Evolutionary conservation across 805 yeast species (phyloP).

Genomic region (Saccharomyces paradoxus): DNA sequence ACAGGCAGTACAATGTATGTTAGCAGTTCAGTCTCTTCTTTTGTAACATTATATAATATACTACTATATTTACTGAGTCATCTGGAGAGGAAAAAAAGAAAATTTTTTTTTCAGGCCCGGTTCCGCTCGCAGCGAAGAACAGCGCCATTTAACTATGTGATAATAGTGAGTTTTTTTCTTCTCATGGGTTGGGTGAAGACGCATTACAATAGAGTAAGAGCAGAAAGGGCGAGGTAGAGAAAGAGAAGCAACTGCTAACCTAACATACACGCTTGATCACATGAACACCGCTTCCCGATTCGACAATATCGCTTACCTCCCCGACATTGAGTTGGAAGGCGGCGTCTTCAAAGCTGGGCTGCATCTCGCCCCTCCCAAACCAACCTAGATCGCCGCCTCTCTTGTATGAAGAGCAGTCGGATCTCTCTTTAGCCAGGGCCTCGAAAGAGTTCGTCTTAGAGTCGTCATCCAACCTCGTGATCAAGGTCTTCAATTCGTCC

Average conservation of each 20-base stretch:
- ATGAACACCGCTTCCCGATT: conserved; percentile 87
- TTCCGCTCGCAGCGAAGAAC: not conserved
- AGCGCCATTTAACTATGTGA: not conserved
- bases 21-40: not conserved
- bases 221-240: not conserved
- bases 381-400: conserved; percentile 89
- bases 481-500: conserved; percentile 52
- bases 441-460: conserved; percentile 39
- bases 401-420: conserved; percentile 81
- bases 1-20: not conserved
- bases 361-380: conserved; percentile 90
- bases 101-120: not conserved
- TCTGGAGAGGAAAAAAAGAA: not conserved
- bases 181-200: not conserved
- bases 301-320: conserved; percentile 74
- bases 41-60: not conserved
- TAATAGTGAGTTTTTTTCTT: not conserved
- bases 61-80: not conserved
- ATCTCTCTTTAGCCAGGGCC: conserved; percentile 70
- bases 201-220: not conserved
- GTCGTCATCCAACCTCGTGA: conserved; percentile 3
- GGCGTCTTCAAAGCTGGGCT: conserved; percentile 85
- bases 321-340: conserved; percentile 77
- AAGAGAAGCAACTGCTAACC: not conserved
- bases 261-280: conserved; percentile 69